Base-by-base conservation (phyloP, 2,329 filamentous ascomycete genomes). In the Clathrospora elynae region DNA sequence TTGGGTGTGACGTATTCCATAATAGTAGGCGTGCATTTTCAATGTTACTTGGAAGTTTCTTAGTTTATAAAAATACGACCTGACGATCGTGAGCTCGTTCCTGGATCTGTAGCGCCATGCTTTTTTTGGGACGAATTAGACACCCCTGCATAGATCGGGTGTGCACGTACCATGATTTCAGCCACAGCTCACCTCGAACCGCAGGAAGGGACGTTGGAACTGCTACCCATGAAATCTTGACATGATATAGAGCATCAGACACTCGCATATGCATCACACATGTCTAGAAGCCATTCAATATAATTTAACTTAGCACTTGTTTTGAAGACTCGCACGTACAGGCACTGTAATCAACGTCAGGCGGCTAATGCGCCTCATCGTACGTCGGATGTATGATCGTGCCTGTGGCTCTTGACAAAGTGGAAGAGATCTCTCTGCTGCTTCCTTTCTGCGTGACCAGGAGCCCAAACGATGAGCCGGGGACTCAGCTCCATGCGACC, bases 321-420 rank as follows among this genome's bases (percentile, higher is more conserved):
- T 41, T 23, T 12, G 38, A 24, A 17, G 17, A 28, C 19, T n/a
- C 18, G 23, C 30, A 29, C 13, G 12, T n/a, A n/a, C 18, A 25
- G 17, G 35, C 32, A 16, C 22, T 17, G 35, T 43, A 50, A 42
- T 45, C 28, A 38, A 46, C 31, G 42, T 48, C 52, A 56, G 49
- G 51, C 54, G 52, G 46, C 47, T 53, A 50, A 52, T 46, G 49
- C 43, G 41, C 35, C 33, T 54, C 43, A 38, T 40, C 17, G 42
- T 35, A 45, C 40, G 31, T 42, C 37, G 49, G 42, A 43, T 44
- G 51, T 55, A 43, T 46, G 41, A 41, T 51, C 50, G 37, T 48
- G 47, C 42, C n/a, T 38, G 37, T 25, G 35, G 35, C 44, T 38
- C 46, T 57, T 12, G 28, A n/a, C 30, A 45, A 52, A 39, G 24